Evolutionary conservation across 805 yeast genomes (phyloP), one percentile per base, ranked within the genome.

Genomic region (Lipomyces yamanashiensis): DNA sequence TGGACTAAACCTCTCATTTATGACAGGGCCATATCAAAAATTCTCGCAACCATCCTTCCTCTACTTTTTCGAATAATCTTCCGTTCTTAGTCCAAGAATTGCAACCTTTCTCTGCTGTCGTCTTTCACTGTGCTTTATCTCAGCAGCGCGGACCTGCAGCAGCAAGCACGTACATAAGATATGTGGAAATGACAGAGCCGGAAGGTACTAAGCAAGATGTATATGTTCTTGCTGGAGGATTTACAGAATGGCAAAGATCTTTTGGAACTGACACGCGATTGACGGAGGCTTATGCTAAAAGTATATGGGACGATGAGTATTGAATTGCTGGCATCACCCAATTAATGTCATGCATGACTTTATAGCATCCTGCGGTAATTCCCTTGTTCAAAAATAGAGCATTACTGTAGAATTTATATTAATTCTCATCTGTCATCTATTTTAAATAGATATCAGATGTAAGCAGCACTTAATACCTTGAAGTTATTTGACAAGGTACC

Each of bases 61-160:
- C 77, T 0, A 72, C 77, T 19, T 80, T 88, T 67, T 71, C 73
- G 17, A 69, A 74, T 51, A 76, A 75, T 21, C 70, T 81, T 36
- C 79, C 79, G 1, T 78, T 77, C 7, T 78, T 76, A 21, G 58
- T 56, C 33, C 69, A 72, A n/a, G 67, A 75, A 48, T 72, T 81
- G 40, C 72, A 75, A 10, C 74, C 72, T n/a, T 62, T 70, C 7
- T 77, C 80, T 49, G 85, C 83, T 59, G 84, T 91, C 0, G 88
- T 95, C 0, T 95, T 93, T 77, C 97, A 95, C 74, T 93, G 99
- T 75, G 92, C 92, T 36, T 80, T 89, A 37, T 87, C 96, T 2
- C 98, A 95, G 75, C 96, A 88, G 64, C 79, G 99, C 58, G 98
- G 98, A 0, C 98, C 98, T 0, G 79, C 89, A 2, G 84, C 97